These are phyloP conservation scores for Pestalotiopsis sp. DNA, from an alignment of 2,329 filamentous ascomycete genomes.

Conservation along the genomic window DNA sequence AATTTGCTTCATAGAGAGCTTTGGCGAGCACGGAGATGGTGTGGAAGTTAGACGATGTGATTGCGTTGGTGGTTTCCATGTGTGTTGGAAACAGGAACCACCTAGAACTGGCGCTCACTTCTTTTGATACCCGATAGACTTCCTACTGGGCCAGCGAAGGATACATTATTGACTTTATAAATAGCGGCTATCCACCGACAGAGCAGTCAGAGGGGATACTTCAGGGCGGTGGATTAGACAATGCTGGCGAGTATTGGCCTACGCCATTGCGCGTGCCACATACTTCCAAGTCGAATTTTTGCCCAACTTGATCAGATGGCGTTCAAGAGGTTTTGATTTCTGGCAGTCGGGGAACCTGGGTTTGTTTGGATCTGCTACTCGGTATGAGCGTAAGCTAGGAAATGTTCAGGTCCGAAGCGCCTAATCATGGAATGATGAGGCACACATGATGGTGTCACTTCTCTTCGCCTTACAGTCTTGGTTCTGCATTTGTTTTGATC, in stretches of 20 bases:
- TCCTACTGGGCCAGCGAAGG: constrained; percentile 13
- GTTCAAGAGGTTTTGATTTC: constrained; percentile 3
- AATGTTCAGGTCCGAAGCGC: background rate
- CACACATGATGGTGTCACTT: background rate
- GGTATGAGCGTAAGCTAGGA: background rate
- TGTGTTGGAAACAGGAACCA: background rate
- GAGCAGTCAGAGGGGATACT: background rate
- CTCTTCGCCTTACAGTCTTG: background rate
- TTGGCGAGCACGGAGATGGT: background rate
- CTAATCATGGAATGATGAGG: background rate
- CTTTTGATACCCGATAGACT: constrained; percentile 40
- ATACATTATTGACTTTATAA: background rate
- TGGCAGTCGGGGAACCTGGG: background rate
- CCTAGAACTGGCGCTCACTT: constrained; percentile 13
- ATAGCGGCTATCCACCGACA: background rate
- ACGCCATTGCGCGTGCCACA: background rate
- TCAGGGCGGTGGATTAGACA: background rate
- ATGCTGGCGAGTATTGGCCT: background rate
- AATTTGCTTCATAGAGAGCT: background rate
- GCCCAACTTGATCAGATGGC: background rate
- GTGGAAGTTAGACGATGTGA: background rate
- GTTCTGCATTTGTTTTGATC: background rate
- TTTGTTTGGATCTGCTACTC: background rate
- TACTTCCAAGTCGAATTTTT: background rate
- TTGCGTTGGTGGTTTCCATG: background rate